Base-by-base conservation (phyloP, 441 rosid genomes). In the Geranium incanum region DNA sequence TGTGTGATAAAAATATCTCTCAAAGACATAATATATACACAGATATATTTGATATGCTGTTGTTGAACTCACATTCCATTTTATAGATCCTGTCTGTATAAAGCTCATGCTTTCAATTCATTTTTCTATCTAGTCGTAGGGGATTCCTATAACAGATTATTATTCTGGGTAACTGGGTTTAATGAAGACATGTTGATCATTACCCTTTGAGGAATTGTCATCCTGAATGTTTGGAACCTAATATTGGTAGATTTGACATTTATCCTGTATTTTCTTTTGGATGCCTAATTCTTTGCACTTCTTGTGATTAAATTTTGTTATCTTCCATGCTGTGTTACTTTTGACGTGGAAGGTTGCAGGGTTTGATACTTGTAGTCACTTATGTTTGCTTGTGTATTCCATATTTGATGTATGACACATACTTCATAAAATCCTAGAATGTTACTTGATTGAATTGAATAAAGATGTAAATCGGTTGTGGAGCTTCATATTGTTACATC, bases 241-340 rank as follows among this genome's bases (percentile, higher is more conserved):
- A 52, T 52, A 52, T 52, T 6, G 4, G 57, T 9, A 9, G 52
- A 45, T 4, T 50, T 50, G 13, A 50, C n/a, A 50, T 11, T 50
- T 15, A 52, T 52, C 60, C 60, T 52, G 60, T 52, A 52, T n/a
- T 57, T 57, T 57, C 63, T 57, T 57, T 21, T 57, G 23, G 16
- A 57, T 15, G 23, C 9, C 9, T 1, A 3, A 16, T 16, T 57
- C 50, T 57, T 16, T 19, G 21, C 23, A 16, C 63, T 8, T 57
- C 63, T 57, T 57, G 18, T 1, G 0, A 57, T 57, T 16, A 19
- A 15, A 15, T 57, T 16, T 57, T 15, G 63, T 16, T 57, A 57
- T 57, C 6, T 57, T 57, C 16, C 63, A 15, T 57, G 23, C 63
- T 15, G 63, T 7, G 8, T 57, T 57, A 57, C 63, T 57, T 57